A percentile compares a stretch with the other conserved stretches of the same genome.
phyloP scores from a whole-genome alignment of 345 rosid species.

The Arabidopsis suecica region DNA sequence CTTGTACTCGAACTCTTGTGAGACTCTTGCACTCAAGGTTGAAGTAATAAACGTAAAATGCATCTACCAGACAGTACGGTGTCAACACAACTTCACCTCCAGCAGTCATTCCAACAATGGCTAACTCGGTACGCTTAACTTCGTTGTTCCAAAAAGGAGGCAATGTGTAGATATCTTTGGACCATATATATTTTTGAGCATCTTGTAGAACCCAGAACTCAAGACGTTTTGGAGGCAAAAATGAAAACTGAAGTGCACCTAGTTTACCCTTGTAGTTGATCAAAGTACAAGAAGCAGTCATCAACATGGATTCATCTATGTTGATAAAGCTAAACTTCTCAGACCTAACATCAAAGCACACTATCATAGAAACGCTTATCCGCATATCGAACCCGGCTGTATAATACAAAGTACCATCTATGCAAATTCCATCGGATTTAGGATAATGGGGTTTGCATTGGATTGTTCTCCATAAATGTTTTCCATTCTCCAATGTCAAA shows the following conservation, averaged over 20 bases:
- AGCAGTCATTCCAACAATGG: constrained; percentile 7
- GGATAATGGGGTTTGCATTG: not conserved
- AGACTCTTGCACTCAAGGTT: not conserved
- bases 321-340: constrained; percentile 7
- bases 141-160: not conserved
- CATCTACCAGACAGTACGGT: not conserved
- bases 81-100: not conserved
- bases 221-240: not conserved
- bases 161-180: not conserved
- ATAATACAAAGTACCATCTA: constrained; percentile 8
- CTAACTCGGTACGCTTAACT: not conserved
- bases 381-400: not conserved
- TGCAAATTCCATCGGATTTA: not conserved
- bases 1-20: constrained; percentile 4
- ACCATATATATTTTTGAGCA: constrained; percentile 5
- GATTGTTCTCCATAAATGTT: not conserved
- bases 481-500: not conserved
- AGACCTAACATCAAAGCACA: constrained; percentile 13
- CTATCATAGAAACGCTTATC: not conserved
- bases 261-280: constrained; percentile 33
- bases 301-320: not conserved
- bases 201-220: not conserved
- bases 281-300: not conserved
- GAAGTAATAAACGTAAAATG: constrained; percentile 17
- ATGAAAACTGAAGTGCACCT: not conserved